A percentile compares a stretch with the other conserved stretches of the same genome.
These are phyloP conservation scores for Luvunga scandens DNA, from an alignment of 345 rosid species.

Conservation along the genomic window DNA sequence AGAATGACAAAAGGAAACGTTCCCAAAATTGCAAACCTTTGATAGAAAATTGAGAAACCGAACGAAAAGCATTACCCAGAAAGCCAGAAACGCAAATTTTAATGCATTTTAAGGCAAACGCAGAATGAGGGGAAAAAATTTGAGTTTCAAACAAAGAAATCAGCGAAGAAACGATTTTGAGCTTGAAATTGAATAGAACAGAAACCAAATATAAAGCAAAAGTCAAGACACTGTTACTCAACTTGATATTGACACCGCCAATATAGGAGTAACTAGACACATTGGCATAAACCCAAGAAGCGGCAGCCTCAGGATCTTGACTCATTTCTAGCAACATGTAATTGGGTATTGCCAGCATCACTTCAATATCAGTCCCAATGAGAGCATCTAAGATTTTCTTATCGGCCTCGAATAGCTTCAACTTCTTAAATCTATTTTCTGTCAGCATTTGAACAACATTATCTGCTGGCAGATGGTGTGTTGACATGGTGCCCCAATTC, in stretches of 20 bases:
- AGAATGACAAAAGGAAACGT: neutral
- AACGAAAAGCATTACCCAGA: neutral
- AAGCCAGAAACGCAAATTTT: neutral
- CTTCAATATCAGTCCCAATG: conserved; percentile 61
- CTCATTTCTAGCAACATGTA: conserved; percentile 54
- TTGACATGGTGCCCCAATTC: conserved; percentile 85
- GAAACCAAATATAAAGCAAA: neutral
- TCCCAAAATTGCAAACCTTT: conserved; percentile 13
- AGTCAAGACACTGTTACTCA: conserved; percentile 2
- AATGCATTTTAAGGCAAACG: neutral
- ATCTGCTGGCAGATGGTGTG: conserved; percentile 61
- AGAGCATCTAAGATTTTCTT: conserved; percentile 54
- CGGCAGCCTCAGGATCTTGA: conserved; percentile 47
- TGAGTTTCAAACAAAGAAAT: neutral
- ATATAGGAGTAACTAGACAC: conserved; percentile 53
- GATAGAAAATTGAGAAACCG: neutral
- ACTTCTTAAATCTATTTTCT: conserved; percentile 55
- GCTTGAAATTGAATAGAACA: neutral
- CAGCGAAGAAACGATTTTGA: neutral
- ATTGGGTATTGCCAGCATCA: conserved; percentile 85
- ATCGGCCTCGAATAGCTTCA: conserved; percentile 86
- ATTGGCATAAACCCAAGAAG: conserved; percentile 69
- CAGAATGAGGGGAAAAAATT: neutral
- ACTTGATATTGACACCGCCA: conserved; percentile 72
- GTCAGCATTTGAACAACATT: conserved; percentile 61